Evolutionary conservation across 225 moss, liverwort and hornwort genomes (phyloP).

Genomic region (Sphagnum tenellum): DNA sequence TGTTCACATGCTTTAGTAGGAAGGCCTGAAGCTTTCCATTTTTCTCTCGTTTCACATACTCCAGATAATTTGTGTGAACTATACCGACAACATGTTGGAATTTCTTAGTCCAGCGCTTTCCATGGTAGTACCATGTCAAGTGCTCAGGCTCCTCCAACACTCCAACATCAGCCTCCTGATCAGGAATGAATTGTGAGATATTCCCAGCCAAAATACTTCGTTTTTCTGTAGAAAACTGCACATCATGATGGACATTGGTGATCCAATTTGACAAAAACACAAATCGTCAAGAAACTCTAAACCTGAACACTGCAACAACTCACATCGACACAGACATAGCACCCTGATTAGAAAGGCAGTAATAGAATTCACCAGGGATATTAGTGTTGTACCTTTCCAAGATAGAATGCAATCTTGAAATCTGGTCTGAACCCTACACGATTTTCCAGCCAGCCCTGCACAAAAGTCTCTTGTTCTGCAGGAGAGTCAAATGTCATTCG

Average conservation of each 20-base stretch:
- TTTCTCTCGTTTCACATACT: slow-evolving; percentile 87
- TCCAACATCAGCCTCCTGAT: slow-evolving; percentile 82
- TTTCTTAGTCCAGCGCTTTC: slow-evolving; percentile 87
- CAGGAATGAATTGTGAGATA: slow-evolving; percentile 78
- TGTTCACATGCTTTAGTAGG: slow-evolving; percentile 65
- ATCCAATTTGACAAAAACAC: not conserved
- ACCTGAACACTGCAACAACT: too few species aligned
- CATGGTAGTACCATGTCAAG: slow-evolving; percentile 92
- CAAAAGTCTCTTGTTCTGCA: slow-evolving; percentile 68
- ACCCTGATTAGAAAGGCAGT: too few species aligned
- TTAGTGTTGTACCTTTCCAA: slow-evolving; percentile 55
- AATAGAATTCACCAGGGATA: too few species aligned
- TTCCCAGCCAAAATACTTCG: slow-evolving; percentile 91
- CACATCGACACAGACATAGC: too few species aligned
- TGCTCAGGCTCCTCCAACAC: slow-evolving; percentile 96
- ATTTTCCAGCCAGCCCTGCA: slow-evolving; percentile 81
- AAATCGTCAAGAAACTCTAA: too few species aligned
- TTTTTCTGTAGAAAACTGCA: slow-evolving; percentile 78
- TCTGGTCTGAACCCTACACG: slow-evolving; percentile 81
- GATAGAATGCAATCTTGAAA: slow-evolving; percentile 91
- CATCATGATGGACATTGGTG: not conserved
- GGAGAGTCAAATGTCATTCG: slow-evolving; percentile 72
- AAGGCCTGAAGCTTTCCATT: slow-evolving; percentile 71
- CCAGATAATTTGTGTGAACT: slow-evolving; percentile 92
- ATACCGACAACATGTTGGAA: slow-evolving; percentile 93